Conservation (phyloP, 257 asterid genomes). For the Henckelia pumila region DNA sequence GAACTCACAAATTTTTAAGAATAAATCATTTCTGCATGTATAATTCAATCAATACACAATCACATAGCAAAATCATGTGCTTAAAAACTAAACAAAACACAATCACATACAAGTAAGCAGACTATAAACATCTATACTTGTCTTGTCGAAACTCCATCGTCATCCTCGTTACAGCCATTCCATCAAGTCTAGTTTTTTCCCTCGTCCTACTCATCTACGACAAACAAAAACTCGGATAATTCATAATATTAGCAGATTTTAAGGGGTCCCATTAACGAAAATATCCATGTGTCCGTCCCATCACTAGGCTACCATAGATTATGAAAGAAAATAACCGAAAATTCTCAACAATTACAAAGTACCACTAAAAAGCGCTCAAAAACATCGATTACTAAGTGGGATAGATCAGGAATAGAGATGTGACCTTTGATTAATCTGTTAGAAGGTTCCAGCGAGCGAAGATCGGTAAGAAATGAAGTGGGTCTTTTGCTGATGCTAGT, state of each 20-base stretch:
- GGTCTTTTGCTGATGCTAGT: neutral
- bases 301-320: neutral
- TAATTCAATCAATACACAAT: slow-evolving; percentile 21
- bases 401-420: neutral
- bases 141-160: neutral
- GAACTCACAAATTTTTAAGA: slow-evolving; percentile 25
- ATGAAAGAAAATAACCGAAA: neutral
- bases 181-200: neutral
- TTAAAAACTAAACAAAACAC: slow-evolving; percentile 20
- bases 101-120: slow-evolving; percentile 10
- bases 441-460: neutral
- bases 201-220: neutral
- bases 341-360: neutral
- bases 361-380: too few relatives aligned
- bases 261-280: neutral
- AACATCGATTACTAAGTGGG: neutral
- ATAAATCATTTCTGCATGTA: slow-evolving; percentile 41
- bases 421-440: neutral
- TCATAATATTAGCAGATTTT: too few relatives aligned
- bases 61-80: slow-evolving; percentile 33
- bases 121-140: neutral
- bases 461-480: neutral
- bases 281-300: neutral
- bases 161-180: neutral
- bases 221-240: neutral